A percentile compares a stretch with the other conserved stretches of the same genome.
Conservation (phyloP, 106 monocot genomes). For the Amphibolis antarctica region DNA sequence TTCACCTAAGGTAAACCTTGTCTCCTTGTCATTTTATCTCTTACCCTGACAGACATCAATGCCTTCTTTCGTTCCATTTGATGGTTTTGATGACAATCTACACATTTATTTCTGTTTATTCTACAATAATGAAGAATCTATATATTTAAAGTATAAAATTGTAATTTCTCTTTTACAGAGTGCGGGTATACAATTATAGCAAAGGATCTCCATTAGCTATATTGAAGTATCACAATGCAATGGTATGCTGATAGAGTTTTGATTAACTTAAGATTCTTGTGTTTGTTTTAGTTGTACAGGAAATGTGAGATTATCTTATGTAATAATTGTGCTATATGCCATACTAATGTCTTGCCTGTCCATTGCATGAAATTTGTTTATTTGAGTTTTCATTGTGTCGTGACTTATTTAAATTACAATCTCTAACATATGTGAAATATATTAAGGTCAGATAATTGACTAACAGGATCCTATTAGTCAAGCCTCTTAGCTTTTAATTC, state of each 20-base stretch:
- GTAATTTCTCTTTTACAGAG: slow-evolving; percentile 24
- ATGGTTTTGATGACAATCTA: background rate
- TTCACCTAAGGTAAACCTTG: no score
- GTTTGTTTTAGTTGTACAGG: background rate
- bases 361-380: no score
- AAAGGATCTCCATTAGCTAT: slow-evolving; percentile 86
- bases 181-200: slow-evolving; percentile 75
- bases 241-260: slow-evolving; percentile 30
- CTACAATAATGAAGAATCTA: background rate
- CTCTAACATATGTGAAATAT: no score
- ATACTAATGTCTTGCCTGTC: no score
- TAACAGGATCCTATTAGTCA: no score
- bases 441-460: no score
- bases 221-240: slow-evolving; percentile 82
- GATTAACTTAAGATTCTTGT: background rate
- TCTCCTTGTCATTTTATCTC: no score
- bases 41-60: no score
- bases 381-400: no score
- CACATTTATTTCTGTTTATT: background rate
- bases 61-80: no score
- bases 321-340: background rate
- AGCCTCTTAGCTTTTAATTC: no score
- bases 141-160: background rate
- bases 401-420: no score
- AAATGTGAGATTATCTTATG: background rate